These are phyloP conservation scores for Pseudocercospora eumusae DNA, from an alignment of 2,329 filamentous ascomycete genomes.

Conservation along the genomic window DNA sequence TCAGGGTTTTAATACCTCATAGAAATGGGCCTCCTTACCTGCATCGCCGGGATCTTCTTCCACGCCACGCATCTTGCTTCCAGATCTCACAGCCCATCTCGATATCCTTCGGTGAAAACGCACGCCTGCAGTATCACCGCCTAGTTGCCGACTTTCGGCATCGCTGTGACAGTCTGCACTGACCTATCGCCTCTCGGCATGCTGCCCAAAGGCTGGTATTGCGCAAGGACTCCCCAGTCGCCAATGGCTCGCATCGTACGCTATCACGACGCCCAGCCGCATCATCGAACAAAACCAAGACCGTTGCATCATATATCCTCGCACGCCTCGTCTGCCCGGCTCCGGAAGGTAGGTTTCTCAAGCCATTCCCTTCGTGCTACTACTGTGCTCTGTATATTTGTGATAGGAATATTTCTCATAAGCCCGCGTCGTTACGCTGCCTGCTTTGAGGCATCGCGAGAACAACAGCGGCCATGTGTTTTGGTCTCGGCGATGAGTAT, in stretches of 20 bases:
- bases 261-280: slow-evolving; percentile 6
- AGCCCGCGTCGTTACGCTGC: neutral
- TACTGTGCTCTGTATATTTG: neutral
- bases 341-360: slow-evolving; percentile 1
- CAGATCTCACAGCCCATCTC: slow-evolving; percentile 6
- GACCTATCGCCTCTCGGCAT: slow-evolving; percentile 6
- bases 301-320: slow-evolving; percentile 3
- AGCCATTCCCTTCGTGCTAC: neutral
- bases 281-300: slow-evolving; percentile 5
- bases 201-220: slow-evolving; percentile 6
- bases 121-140: slow-evolving; percentile 11
- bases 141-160: slow-evolving; percentile 9
- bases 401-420: slow-evolving; percentile 8
- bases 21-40: too few relatives aligned
- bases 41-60: slow-evolving; percentile 1
- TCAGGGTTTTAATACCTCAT: too few relatives aligned
- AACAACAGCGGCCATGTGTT: neutral
- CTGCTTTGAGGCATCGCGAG: neutral
- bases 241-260: slow-evolving; percentile 1
- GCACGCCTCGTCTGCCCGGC: slow-evolving; percentile 4
- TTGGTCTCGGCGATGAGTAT: slow-evolving; percentile 17
- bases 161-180: slow-evolving; percentile 2
- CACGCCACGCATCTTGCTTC: neutral
- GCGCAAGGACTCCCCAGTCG: neutral
- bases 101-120: slow-evolving; percentile 9